A percentile compares a stretch with the other conserved stretches of the same genome.
Conservation (phyloP, 106 monocot species). For the Dendrobium huoshanense region DNA sequence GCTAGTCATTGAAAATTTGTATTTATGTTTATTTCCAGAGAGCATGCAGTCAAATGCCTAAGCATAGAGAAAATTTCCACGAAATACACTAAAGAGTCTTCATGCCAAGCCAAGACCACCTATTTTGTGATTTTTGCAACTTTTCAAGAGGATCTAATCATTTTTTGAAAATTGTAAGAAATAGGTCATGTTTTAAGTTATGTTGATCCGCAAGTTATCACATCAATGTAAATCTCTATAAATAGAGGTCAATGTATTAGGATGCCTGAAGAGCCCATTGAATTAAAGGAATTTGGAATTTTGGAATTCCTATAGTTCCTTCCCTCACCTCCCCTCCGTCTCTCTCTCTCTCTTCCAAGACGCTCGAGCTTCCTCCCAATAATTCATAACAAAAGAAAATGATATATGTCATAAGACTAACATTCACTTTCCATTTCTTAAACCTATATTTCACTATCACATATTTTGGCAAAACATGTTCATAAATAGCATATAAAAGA, state of each 20-base stretch:
- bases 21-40: background rate
- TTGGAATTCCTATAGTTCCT: too few species aligned
- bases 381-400: background rate
- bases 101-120: background rate
- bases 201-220: too few species aligned
- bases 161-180: background rate
- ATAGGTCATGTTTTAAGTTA: too few species aligned
- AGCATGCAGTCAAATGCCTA: background rate
- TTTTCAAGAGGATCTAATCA: background rate
- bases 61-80: background rate
- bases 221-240: too few species aligned
- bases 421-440: background rate
- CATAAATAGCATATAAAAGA: background rate
- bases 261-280: too few species aligned
- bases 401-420: background rate
- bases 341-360: too few species aligned
- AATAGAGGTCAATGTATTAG: too few species aligned
- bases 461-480: background rate
- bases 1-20: background rate
- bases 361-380: too few species aligned
- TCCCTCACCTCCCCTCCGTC: too few species aligned
- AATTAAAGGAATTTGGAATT: too few species aligned
- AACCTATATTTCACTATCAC: background rate
- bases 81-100: background rate
- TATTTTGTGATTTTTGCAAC: background rate